Base-by-base conservation (phyloP, 768 basidiomycete genomes). In the Favolaschia claudopus region DNA sequence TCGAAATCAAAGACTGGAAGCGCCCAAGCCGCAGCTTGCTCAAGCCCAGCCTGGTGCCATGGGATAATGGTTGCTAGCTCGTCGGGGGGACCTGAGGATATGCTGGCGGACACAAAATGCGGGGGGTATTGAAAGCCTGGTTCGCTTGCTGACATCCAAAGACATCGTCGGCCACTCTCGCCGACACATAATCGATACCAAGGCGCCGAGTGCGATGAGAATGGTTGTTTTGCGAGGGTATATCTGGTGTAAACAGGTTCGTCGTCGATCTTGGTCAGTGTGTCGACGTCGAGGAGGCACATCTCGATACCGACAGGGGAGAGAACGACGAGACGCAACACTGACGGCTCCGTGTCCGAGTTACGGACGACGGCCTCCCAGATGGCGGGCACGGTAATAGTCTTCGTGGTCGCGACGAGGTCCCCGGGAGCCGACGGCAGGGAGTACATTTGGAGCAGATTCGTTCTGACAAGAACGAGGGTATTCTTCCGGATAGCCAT, bases 11-110 rank as follows among this genome's bases (percentile, higher is more conserved):
- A 8, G 8, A 43, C 36, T 1, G 63, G 53, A 3, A 56, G 24
- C 4, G 48, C 58, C 58, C 63, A 64, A 3, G 53, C 17, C 12
- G 58, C 63, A 19, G 59, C 59, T 14, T 54, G 47, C 2, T 43
- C 22, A 10, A 33, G 25, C 3, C 5, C 50, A 14, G 25, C 32
- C 3, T 46, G n/a, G 19, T 10, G 36, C 48, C 58, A 51, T 1
- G 14, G 1, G 10, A 46, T 34, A 12, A 9, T 9, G 2, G 24
- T 17, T 22, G 22, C 4, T 17, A 52, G 22, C 5, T 14, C 8
- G 13, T 45, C 50, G 10, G 28, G 7, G 15, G 39, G 17, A 4
- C 28, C 20, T 5, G 12, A 10, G 7, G 58, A 34, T 20, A 53
- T 20, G n/a, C 5, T 27, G 25, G 39, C 39, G 14, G 10, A 39